Conservation (phyloP, 371 early-diverging fungal genomes). For the Nematocida sp. region DNA sequence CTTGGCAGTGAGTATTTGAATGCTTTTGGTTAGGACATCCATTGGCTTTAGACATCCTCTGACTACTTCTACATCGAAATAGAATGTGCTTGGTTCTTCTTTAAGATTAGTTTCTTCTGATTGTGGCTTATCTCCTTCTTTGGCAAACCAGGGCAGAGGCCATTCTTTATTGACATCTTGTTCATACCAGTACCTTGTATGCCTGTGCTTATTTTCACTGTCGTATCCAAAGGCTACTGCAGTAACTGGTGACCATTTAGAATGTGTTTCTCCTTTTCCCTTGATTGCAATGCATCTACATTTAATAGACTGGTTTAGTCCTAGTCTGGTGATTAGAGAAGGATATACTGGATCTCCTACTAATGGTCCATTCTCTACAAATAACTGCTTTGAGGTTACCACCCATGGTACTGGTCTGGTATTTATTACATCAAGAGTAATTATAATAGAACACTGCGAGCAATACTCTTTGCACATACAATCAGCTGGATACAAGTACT, state of each 20-base stretch:
- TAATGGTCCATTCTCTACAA: conserved; percentile 6
- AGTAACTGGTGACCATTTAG: conserved; percentile 89
- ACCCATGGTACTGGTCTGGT: not conserved
- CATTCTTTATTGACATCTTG: conserved; percentile 67
- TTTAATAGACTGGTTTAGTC: conserved; percentile 44
- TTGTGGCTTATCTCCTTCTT: conserved; percentile 19
- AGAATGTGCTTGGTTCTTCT: conserved; percentile 39
- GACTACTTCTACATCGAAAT: conserved; percentile 63
- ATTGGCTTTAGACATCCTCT: conserved; percentile 56
- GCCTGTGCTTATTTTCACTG: conserved; percentile 80
- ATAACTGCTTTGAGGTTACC: conserved; percentile 37
- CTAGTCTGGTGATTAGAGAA: conserved; percentile 34
- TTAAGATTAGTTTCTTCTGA: not conserved
- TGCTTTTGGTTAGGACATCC: conserved; percentile 51
- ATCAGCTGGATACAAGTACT: conserved; percentile 39
- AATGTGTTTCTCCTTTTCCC: conserved; percentile 78
- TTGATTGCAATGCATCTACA: conserved; percentile 40
- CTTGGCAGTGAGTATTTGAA: conserved; percentile 57
- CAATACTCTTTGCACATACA: conserved; percentile 49
- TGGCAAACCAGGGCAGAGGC: conserved; percentile 51
- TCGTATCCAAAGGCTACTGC: conserved; percentile 66
- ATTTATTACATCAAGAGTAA: conserved; percentile 31
- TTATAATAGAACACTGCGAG: conserved; percentile 29
- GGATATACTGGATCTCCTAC: conserved; percentile 41
- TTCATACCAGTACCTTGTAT: conserved; percentile 88